These are phyloP conservation scores for Russula emetica DNA, from an alignment of 768 basidiomycete genomes.

Conservation along the genomic window DNA sequence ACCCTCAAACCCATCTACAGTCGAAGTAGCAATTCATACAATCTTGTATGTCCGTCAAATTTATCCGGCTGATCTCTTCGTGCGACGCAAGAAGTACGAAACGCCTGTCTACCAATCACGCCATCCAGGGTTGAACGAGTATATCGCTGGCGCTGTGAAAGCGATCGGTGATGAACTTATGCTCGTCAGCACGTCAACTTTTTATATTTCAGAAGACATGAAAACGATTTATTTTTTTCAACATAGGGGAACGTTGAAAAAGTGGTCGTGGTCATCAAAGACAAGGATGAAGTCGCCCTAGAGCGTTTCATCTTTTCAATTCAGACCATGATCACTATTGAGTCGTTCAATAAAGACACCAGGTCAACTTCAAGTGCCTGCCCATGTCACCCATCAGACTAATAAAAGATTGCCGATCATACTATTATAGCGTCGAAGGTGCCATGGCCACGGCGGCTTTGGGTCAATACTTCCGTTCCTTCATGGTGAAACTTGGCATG, in stretches of 20 bases:
- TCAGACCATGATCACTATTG: constrained; percentile 74
- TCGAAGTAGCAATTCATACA: constrained; percentile 90
- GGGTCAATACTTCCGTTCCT: constrained; percentile 75
- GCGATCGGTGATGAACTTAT: constrained; percentile 75
- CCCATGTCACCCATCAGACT: constrained; percentile 3
- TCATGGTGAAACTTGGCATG: constrained; percentile 76
- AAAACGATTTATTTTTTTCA: neutral
- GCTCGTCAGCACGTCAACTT: constrained; percentile 40
- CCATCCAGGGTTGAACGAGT: constrained; percentile 84
- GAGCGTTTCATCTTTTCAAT: constrained; percentile 88
- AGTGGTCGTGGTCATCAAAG: constrained; percentile 80
- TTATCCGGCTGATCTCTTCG: constrained; percentile 86
- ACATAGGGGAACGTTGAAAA: constrained; percentile 72
- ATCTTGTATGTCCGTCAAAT: constrained; percentile 88
- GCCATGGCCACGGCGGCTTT: constrained; percentile 64
- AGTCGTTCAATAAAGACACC: constrained; percentile 63
- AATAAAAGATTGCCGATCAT: neutral
- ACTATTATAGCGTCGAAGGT: constrained; percentile 51
- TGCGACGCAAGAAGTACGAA: constrained; percentile 83
- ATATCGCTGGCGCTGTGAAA: constrained; percentile 83
- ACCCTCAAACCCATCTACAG: constrained; percentile 39
- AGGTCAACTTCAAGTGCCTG: constrained; percentile 41
- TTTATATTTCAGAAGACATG: neutral
- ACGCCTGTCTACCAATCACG: constrained; percentile 90
- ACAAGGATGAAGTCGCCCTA: constrained; percentile 71